phyloP scores from a whole-genome alignment of 805 yeast genomes.

The Suhomyces xylopsoci region DNA sequence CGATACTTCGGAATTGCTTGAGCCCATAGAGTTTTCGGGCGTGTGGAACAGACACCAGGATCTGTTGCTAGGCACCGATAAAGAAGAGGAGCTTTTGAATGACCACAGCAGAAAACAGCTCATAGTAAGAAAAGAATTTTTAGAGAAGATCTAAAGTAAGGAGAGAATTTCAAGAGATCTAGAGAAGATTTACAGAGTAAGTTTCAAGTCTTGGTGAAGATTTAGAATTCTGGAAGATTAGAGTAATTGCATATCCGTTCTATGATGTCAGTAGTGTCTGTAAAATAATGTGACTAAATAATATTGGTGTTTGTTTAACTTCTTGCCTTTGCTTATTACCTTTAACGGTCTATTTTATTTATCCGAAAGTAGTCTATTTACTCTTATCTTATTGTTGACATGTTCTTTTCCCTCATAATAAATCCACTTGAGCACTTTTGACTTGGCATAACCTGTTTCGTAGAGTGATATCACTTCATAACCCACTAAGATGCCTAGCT shows the following conservation, averaged over 20 bases:
- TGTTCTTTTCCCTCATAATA: neutral
- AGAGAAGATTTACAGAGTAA: too few species aligned
- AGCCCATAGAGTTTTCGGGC: conserved; percentile 3
- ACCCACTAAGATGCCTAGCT: neutral
- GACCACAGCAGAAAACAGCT: conserved; percentile 1
- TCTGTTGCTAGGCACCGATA: conserved; percentile 1
- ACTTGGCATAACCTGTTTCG: neutral
- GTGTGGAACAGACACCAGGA: conserved; percentile 2
- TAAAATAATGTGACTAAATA: neutral
- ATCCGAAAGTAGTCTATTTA: neutral
- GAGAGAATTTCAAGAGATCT: too few species aligned
- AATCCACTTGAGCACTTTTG: neutral
- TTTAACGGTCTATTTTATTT: neutral
- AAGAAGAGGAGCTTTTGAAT: conserved; percentile 6
- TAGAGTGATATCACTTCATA: neutral
- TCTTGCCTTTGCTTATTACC: neutral
- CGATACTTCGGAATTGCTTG: neutral
- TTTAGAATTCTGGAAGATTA: too few species aligned
- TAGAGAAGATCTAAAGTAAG: neutral
- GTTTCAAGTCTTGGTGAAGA: too few species aligned
- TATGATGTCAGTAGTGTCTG: neutral
- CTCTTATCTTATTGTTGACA: neutral
- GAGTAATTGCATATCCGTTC: neutral
- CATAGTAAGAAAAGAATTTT: conserved; percentile 7
- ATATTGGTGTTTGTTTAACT: neutral